phyloP scores from a whole-genome alignment of 176 grass and related monocot species.

The Otatea glauca region DNA sequence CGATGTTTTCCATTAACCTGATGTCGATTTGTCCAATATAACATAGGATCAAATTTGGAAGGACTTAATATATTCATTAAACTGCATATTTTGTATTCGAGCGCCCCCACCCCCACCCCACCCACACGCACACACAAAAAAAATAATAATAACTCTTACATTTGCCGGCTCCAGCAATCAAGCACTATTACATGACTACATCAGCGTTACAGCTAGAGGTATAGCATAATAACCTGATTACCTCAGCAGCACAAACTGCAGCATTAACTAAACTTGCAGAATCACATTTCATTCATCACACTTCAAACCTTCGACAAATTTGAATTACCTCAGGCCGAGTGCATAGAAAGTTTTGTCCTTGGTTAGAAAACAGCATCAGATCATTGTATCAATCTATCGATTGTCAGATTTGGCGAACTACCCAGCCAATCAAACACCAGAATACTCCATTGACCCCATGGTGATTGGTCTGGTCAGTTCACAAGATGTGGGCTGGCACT shows the following conservation, averaged over 20 bases:
- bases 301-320: conserved; percentile 52
- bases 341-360: conserved; percentile 35
- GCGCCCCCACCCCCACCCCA: neutral
- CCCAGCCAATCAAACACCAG: conserved; percentile 11
- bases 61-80: neutral
- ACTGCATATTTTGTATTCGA: conserved; percentile 20
- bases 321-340: conserved; percentile 48
- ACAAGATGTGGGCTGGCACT: conserved; percentile 71
- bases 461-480: conserved; percentile 61
- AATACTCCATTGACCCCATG: neutral
- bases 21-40: neutral
- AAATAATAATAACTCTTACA: neutral
- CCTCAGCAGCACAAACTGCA: conserved; percentile 41
- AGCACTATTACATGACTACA: conserved; percentile 39
- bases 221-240: conserved; percentile 20
- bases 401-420: conserved; percentile 4
- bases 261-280: conserved; percentile 20
- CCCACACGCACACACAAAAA: too few relatives aligned
- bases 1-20: neutral
- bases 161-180: neutral
- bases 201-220: conserved; percentile 25
- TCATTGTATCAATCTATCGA: conserved; percentile 31
- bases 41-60: neutral
- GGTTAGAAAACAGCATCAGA: conserved; percentile 40
- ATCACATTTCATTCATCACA: conserved; percentile 27